A percentile compares a stretch with the other conserved stretches of the same genome.
Conservation (phyloP, 2,329 filamentous ascomycete species). For the Paecilomyces fulvus region DNA sequence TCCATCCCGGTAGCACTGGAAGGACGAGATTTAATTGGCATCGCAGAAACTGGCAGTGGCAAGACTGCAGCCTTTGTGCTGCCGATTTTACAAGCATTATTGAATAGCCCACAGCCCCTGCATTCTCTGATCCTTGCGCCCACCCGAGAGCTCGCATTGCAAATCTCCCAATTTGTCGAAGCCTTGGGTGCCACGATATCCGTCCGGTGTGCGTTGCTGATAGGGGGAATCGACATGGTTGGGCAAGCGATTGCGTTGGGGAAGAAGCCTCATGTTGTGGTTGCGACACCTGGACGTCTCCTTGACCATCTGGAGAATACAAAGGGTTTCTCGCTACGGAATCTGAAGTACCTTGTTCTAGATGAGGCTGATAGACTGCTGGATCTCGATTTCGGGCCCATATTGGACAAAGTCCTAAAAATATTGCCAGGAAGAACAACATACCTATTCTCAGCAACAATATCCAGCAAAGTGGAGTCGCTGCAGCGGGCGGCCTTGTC, state of each 20-base stretch:
- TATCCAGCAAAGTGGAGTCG: constrained; percentile 87
- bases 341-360: constrained; percentile 83
- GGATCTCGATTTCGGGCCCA: constrained; percentile 88
- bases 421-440: constrained; percentile 74
- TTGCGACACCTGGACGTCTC: constrained; percentile 81
- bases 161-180: constrained; percentile 83
- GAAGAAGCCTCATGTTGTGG: constrained; percentile 89
- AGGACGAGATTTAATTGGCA: constrained; percentile 78
- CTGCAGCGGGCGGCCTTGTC: constrained; percentile 80
- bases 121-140: constrained; percentile 85
- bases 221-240: constrained; percentile 95
- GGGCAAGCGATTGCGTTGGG: constrained; percentile 80
- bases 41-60: constrained; percentile 44
- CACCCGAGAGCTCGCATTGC: constrained; percentile 84
- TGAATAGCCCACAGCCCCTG: constrained; percentile 75
- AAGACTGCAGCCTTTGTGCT: constrained; percentile 94
- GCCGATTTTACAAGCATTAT: constrained; percentile 81
- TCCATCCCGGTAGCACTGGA: constrained; percentile 74
- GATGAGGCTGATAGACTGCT: constrained; percentile 89
- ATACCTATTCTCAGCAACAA: constrained; percentile 88
- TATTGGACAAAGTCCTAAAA: constrained; percentile 87
- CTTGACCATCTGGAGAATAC: constrained; percentile 94
- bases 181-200: constrained; percentile 78
- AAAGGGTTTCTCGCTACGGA: constrained; percentile 80
- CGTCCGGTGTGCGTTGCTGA: constrained; percentile 76